These are phyloP conservation scores for Phytophthora fragariae DNA, from an alignment of 352 stramenopile genomes.

Conservation along the genomic window DNA sequence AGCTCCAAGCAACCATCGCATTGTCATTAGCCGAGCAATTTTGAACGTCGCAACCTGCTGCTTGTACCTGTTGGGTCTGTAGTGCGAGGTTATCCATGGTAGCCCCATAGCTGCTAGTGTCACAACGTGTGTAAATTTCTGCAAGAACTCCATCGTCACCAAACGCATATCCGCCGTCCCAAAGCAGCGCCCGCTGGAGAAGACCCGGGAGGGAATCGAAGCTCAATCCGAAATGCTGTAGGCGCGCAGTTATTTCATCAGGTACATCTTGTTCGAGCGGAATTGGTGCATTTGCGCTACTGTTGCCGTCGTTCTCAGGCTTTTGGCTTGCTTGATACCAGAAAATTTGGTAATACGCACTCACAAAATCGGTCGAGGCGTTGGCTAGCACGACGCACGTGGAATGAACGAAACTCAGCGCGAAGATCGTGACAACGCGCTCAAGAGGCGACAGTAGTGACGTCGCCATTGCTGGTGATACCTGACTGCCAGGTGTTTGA, in stretches of 20 bases:
- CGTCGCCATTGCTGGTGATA: constrained; percentile 10
- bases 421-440: background rate
- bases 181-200: constrained; percentile 46
- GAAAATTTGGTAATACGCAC: constrained; percentile 36
- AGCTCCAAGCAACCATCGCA: constrained; percentile 20
- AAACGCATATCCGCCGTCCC: constrained; percentile 45
- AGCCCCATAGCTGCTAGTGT: constrained; percentile 5
- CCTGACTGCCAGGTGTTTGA: constrained; percentile 11
- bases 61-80: constrained; percentile 3
- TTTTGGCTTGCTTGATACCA: constrained; percentile 9
- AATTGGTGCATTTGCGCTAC: background rate
- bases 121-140: constrained; percentile 37
- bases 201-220: constrained; percentile 37
- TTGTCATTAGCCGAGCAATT: constrained; percentile 6
- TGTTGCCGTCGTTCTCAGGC: background rate
- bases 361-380: constrained; percentile 29
- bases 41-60: constrained; percentile 13
- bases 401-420: background rate
- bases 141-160: constrained; percentile 23
- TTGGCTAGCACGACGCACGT: background rate
- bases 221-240: constrained; percentile 29
- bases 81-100: constrained; percentile 31
- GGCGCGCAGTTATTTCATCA: constrained; percentile 25
- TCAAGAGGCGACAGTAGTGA: background rate
- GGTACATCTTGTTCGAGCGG: constrained; percentile 21